Evolutionary conservation across 78 protist genomes (phyloP).

Genomic region (Parvularia atlantis): DNA sequence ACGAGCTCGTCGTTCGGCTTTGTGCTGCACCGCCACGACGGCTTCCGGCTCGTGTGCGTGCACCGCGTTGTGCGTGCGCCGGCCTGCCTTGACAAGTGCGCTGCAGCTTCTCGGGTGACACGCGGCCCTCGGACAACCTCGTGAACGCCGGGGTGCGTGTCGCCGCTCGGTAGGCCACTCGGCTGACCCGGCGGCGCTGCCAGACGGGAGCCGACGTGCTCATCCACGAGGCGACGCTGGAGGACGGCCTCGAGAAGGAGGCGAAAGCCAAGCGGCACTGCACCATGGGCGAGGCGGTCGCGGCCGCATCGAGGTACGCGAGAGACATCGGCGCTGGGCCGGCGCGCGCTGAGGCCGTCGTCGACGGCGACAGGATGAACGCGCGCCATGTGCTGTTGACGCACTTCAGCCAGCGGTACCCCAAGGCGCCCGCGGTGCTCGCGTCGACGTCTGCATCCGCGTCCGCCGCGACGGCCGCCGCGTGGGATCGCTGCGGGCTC

Average conservation of each 20-base stretch:
- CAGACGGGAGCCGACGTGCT: slow-evolving; percentile 34
- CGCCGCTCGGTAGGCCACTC: no score
- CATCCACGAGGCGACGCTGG: slow-evolving; percentile 93
- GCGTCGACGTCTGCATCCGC: no score
- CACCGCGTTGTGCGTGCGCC: no score
- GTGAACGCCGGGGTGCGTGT: slow-evolving; percentile 39
- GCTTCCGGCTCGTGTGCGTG: no score
- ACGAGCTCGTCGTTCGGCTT: slow-evolving; percentile 1
- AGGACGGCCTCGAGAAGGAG: slow-evolving; percentile 57
- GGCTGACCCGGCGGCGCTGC: no score
- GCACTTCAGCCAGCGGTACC: slow-evolving; percentile 84
- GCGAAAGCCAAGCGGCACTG: slow-evolving; percentile 46
- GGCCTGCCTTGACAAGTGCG: background rate
- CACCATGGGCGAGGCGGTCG: slow-evolving; percentile 16
- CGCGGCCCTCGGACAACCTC: slow-evolving; percentile 61
- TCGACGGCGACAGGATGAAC: slow-evolving; percentile 43
- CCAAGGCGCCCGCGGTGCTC: no score
- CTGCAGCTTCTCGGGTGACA: slow-evolving; percentile 74
- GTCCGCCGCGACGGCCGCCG: no score
- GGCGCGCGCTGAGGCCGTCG: slow-evolving; percentile 68
- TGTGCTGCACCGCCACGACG: background rate
- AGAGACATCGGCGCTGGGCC: background rate
- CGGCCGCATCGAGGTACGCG: background rate
- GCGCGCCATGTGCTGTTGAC: slow-evolving; percentile 57
- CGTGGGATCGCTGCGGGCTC: no score